These are phyloP conservation scores for Aspergillus bridgeri DNA, from an alignment of 495 filamentous ascomycete species.

Conservation along the genomic window DNA sequence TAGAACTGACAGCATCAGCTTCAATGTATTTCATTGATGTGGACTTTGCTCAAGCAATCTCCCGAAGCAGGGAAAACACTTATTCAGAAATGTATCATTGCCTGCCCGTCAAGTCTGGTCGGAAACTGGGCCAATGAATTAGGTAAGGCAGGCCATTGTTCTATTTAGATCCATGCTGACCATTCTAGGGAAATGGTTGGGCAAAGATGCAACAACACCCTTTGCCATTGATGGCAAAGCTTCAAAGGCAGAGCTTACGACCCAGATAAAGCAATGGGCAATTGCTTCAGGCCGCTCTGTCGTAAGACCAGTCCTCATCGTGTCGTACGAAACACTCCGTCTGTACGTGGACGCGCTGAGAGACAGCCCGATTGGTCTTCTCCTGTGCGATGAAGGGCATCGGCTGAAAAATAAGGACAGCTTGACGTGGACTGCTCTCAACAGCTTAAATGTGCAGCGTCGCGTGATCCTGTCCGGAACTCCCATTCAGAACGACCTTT, in stretches of 20 bases:
- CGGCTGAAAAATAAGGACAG: constrained; percentile 97
- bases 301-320: constrained; percentile 94
- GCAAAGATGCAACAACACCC: constrained; percentile 82
- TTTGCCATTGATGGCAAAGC: constrained; percentile 98
- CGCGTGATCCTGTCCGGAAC: constrained; percentile 96
- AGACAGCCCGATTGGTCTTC: constrained; percentile 81
- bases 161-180: constrained; percentile 7
- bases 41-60: constrained; percentile 94
- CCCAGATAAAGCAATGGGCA: constrained; percentile 92
- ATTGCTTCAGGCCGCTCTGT: constrained; percentile 86
- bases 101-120: constrained; percentile 95
- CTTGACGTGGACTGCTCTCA: constrained; percentile 87
- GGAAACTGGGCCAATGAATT: constrained; percentile 97
- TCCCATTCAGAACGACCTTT: constrained; percentile 96
- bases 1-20: constrained; percentile 47
- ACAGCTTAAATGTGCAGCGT: constrained; percentile 82
- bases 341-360: constrained; percentile 86
- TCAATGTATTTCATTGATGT: constrained; percentile 81
- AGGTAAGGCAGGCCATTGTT: constrained; percentile 22
- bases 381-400: constrained; percentile 98
- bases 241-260: constrained; percentile 84
- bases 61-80: constrained; percentile 88
- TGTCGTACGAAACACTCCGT: constrained; percentile 95
- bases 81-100: constrained; percentile 97
- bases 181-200: constrained; percentile 81